Conservation (phyloP, 331 rosid species). For the Arachis monticola region DNA sequence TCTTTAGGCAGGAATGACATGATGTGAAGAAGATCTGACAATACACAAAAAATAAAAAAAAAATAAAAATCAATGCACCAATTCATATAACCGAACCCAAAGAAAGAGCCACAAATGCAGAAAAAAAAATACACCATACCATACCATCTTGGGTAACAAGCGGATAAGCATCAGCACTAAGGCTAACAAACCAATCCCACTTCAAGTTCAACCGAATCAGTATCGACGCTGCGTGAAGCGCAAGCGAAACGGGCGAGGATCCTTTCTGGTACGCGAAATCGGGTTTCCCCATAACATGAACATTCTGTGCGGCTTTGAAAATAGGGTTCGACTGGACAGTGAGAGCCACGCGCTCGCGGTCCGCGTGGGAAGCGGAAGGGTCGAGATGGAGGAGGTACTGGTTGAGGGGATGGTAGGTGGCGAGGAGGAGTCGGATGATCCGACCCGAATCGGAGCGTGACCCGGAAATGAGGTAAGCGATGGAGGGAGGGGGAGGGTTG, state of each 20-base stretch:
- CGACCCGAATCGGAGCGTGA: conserved; percentile 62
- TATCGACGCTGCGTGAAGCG: conserved; percentile 83
- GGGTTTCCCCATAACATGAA: conserved; percentile 78
- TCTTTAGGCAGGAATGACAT: conserved; percentile 88
- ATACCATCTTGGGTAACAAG: conserved; percentile 94
- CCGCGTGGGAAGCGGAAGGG: conserved; percentile 64
- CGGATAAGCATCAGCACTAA: conserved; percentile 74
- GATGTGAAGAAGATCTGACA: conserved; percentile 90
- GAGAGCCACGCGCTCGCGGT: conserved; percentile 69
- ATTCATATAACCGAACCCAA: not conserved
- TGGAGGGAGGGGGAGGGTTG: conserved; percentile 61
- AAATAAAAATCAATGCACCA: conserved; percentile 42
- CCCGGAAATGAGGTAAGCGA: conserved; percentile 81
- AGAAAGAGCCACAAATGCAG: not conserved
- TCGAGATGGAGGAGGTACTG: conserved; percentile 86
- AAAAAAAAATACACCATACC: conserved; percentile 32
- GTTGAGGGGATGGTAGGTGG: conserved; percentile 78
- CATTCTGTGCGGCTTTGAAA: conserved; percentile 81
- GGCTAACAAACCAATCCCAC: conserved; percentile 95
- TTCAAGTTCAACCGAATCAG: conserved; percentile 61
- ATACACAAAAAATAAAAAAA: conserved; percentile 43
- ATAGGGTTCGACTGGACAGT: conserved; percentile 58
- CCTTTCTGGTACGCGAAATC: conserved; percentile 72
- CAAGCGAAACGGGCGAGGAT: conserved; percentile 66
- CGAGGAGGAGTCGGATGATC: conserved; percentile 67